Base-by-base conservation (phyloP, 1,284 basidiomycete genomes). In the Wolfiporia cocos region DNA sequence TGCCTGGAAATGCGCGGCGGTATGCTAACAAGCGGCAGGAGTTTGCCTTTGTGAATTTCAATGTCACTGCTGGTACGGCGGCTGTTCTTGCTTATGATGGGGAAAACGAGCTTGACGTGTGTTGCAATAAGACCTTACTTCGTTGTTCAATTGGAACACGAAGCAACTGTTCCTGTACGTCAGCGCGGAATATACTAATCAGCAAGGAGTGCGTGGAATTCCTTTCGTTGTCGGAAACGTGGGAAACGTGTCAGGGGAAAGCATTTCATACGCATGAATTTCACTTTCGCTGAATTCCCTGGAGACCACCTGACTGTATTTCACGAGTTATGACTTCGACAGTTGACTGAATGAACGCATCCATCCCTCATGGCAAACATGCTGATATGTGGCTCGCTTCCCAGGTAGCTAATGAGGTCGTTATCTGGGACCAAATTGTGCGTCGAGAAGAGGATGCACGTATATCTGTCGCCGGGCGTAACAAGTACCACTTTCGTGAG, bases 61-160 rank as follows among this genome's bases (percentile, higher is more conserved):
- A 90, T 58, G 65, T 87, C 39, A 76, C 74, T 39, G 83, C 86
- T 42, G 88, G 88, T 85, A 51, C 47, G 75, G n/a, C 34, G 4
- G 7, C 34, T 6, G 43, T 37, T 53, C 38, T 14, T 33, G 37
- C 37, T 31, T 28, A n/a, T n/a, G n/a, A n/a, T n/a, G n/a, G n/a
- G n/a, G n/a, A n/a, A n/a, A n/a, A n/a, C n/a, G n/a, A 9, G 26
- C 26, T 28, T 14, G 14, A 14, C 26, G 26, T 14, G 26, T 9
- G 26, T 9, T 14, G 26, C 35, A 34, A 33, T 32, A 55, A 86
- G 92, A 95, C 64, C 67, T 94, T 11, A 68, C 73, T 10, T 76
- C 88, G 3, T 68, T 95, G 15, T 95, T 94, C 66, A 73, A 91
- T 61, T 95, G 92, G 90, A 95, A 95, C 61, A 95, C 92, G 10